Evolutionary conservation across 2,329 filamentous ascomycete species (phyloP), one percentile per base, ranked within the genome.

Genomic region (Neonectria hederae): DNA sequence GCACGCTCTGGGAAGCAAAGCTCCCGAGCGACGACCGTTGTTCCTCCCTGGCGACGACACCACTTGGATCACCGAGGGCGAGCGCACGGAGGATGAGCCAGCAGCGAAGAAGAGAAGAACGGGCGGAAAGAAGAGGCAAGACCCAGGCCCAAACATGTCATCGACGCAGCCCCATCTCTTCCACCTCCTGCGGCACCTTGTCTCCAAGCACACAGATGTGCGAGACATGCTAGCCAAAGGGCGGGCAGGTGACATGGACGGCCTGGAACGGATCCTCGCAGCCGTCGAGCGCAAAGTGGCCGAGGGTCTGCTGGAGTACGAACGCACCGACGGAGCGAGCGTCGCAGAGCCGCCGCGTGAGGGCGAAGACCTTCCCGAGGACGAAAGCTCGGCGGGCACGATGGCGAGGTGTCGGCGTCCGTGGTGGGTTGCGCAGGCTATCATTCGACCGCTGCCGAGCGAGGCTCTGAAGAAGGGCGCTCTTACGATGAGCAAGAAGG

Each of bases 101-200:
- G 82, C 84, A 17, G 78, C 81, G 63, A 88, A 87, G 77, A 86
- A 84, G 72, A 85, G 84, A 72, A 81, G 76, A 68, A 76, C 79
- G 5, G 66, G 70, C 7, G 74, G 73, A 30, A 75, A 76, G 40
- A 76, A 77, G 68, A 45, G 42, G 9, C 78, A 79, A 65, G 80
- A 80, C 52, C 79, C 81, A 58, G 78, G 78, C 48, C 87, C 81
- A 4, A 98, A 96, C 77, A 83, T 97, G 52, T 84, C 87, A 11
- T 89, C 89, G 35, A 92, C 97, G 85, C 94, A 98, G 78, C 89
- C 93, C 0, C 96, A 99, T 78, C 87, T 97, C 46, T 99, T 99
- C 83, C 92, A 97, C 77, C 86, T 99, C 26, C 86, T 98, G 22
- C 88, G 95, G 17, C 90, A 95, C 32, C 86, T 98, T 24, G 89